Evolutionary conservation across 192 early-diverging fungal genomes (phyloP).

Genomic region (Coemansia sp.): DNA sequence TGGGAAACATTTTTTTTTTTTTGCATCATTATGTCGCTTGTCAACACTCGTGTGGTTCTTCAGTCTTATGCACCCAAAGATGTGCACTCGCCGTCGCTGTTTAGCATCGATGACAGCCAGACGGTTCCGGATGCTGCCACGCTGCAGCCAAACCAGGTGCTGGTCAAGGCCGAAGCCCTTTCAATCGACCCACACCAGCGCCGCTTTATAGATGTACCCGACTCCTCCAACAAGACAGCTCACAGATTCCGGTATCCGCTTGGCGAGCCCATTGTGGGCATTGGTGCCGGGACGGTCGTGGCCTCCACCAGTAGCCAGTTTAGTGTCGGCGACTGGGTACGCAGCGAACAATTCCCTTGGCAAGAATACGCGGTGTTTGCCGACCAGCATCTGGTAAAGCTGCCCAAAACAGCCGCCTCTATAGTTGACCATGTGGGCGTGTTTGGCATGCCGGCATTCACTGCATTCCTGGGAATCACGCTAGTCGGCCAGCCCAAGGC

Average conservation of each 20-base stretch:
- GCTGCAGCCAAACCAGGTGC: constrained; percentile 23
- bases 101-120: constrained; percentile 29
- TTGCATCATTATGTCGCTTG: no score
- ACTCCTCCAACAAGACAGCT: not conserved
- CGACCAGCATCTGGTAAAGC: constrained; percentile 16
- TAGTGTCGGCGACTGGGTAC: constrained; percentile 62
- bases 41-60: constrained; percentile 32
- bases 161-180: constrained; percentile 63
- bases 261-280: constrained; percentile 61
- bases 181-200: constrained; percentile 79
- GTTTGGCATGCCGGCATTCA: constrained; percentile 78
- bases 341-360: constrained; percentile 59
- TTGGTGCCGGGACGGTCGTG: constrained; percentile 64
- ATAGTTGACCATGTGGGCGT: constrained; percentile 36
- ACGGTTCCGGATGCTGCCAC: constrained; percentile 5
- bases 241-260: constrained; percentile 29
- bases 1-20: no score
- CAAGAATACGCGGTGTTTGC: constrained; percentile 57
- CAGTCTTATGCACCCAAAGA: constrained; percentile 20
- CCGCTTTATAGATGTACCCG: constrained; percentile 59
- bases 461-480: constrained; percentile 67
- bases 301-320: constrained; percentile 58
- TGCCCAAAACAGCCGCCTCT: constrained; percentile 9
- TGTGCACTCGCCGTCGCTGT: constrained; percentile 19
- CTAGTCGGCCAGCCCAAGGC: constrained; percentile 66